Conservation (phyloP, 768 basidiomycete species). For the Rhodosporidiobolus odoratus region DNA sequence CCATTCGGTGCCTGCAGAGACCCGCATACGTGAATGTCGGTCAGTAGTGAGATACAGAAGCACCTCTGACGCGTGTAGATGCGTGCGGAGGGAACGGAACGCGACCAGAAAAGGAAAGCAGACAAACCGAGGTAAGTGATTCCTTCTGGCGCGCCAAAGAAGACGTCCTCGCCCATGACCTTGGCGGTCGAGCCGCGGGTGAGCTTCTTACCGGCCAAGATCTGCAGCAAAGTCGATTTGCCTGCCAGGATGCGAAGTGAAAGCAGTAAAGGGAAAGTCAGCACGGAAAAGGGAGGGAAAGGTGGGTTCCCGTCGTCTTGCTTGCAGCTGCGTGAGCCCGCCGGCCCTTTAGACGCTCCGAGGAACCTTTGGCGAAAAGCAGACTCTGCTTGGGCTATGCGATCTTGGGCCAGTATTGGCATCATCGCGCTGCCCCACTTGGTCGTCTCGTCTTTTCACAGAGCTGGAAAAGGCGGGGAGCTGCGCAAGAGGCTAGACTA, state of each 20-base stretch:
- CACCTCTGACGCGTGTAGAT: too few species aligned
- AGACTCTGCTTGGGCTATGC: too few species aligned
- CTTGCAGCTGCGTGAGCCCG: background rate
- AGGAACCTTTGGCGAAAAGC: too few species aligned
- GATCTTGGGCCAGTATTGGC: too few species aligned
- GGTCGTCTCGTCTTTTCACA: background rate
- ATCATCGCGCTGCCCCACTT: background rate
- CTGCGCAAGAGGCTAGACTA: background rate
- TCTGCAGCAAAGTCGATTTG: constrained; percentile 91
- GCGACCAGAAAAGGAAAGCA: background rate
- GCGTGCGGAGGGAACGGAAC: background rate
- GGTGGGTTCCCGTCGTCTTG: background rate
- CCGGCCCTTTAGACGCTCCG: too few species aligned
- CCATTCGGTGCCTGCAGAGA: constrained; percentile 75
- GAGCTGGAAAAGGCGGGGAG: background rate
- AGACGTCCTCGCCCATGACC: constrained; percentile 79
- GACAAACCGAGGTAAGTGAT: constrained; percentile 38
- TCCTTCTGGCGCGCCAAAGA: constrained; percentile 65
- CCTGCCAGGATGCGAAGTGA: constrained; percentile 53
- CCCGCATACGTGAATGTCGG: background rate
- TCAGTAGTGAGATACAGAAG: too few species aligned
- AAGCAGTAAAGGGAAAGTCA: background rate
- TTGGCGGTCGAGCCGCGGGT: constrained; percentile 61
- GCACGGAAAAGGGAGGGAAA: background rate
- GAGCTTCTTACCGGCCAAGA: constrained; percentile 85